Evolutionary conservation across 1,284 basidiomycete genomes (phyloP).

Genomic region (Phenoliferia sp.): DNA sequence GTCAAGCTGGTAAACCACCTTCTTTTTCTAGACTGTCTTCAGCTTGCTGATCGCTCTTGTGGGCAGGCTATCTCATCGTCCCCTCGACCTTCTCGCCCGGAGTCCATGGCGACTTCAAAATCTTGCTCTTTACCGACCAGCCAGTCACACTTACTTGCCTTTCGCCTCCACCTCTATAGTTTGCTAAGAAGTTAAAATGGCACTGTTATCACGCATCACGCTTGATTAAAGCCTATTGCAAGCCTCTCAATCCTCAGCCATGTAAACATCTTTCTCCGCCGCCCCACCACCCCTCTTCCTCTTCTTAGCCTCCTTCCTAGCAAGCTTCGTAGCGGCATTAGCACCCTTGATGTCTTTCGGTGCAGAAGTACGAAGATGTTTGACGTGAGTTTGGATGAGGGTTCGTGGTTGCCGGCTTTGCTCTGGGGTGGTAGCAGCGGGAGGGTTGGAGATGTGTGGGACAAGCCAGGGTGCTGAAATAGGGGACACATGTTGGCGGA

Average conservation of each 20-base stretch:
- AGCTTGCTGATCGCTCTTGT: slow-evolving; percentile 47
- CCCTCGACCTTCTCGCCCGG: slow-evolving; percentile 67
- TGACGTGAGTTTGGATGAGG: slow-evolving; percentile 68
- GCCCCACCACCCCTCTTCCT: background rate
- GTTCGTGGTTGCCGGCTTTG: background rate
- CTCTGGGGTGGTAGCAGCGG: background rate
- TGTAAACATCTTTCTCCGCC: slow-evolving; percentile 5
- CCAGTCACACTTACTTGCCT: slow-evolving; percentile 8
- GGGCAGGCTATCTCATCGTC: slow-evolving; percentile 59
- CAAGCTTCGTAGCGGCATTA: slow-evolving; percentile 3
- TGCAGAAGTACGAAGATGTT: slow-evolving; percentile 73
- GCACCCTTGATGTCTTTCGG: slow-evolving; percentile 67
- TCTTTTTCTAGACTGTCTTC: slow-evolving; percentile 42
- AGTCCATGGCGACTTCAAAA: slow-evolving; percentile 54
- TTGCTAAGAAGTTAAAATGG: too few species aligned
- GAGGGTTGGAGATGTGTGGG: slow-evolving; percentile 61
- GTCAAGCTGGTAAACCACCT: slow-evolving; percentile 62
- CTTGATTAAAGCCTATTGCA: too few species aligned
- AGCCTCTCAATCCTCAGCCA: slow-evolving; percentile 18
- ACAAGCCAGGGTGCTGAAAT: slow-evolving; percentile 9
- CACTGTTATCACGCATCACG: too few species aligned
- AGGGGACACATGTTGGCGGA: slow-evolving; percentile 3
- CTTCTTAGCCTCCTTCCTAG: slow-evolving; percentile 6
- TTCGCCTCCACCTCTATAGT: background rate
- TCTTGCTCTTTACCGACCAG: slow-evolving; percentile 54